These are phyloP conservation scores for Candida endomychidarum DNA, from an alignment of 805 yeast genomes.

Conservation along the genomic window DNA sequence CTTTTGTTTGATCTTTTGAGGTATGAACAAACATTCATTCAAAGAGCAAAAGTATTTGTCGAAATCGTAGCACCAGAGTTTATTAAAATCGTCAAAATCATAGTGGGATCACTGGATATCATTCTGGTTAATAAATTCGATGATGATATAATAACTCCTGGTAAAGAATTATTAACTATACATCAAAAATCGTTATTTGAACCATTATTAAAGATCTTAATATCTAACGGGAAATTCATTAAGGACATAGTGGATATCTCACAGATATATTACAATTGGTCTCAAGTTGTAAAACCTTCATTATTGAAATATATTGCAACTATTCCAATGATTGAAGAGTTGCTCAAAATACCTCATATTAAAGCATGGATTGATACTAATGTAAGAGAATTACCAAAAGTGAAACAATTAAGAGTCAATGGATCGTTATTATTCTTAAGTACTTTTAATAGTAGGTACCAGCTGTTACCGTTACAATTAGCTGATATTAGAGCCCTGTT, in stretches of 20 bases:
- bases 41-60: slow-evolving; percentile 63
- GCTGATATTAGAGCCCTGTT: slow-evolving; percentile 51
- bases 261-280: slow-evolving; percentile 65
- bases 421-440: slow-evolving; percentile 40
- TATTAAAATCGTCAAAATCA: slow-evolving; percentile 26
- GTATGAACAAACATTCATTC: slow-evolving; percentile 68
- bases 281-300: slow-evolving; percentile 51
- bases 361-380: slow-evolving; percentile 59
- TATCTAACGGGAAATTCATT: slow-evolving; percentile 65
- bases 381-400: slow-evolving; percentile 50
- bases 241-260: slow-evolving; percentile 51
- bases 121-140: slow-evolving; percentile 38
- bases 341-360: slow-evolving; percentile 51
- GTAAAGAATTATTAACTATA: slow-evolving; percentile 52
- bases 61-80: slow-evolving; percentile 45
- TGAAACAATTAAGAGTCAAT: slow-evolving; percentile 42
- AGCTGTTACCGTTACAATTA: slow-evolving; percentile 61
- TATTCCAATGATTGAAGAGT: slow-evolving; percentile 59
- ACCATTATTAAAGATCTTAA: slow-evolving; percentile 57
- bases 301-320: slow-evolving; percentile 60
- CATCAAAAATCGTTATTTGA: slow-evolving; percentile 56
- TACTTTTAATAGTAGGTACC: slow-evolving; percentile 45
- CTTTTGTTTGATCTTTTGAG: slow-evolving; percentile 72
- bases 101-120: slow-evolving; percentile 17
- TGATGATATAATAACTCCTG: slow-evolving; percentile 56